Percentiles rank a stretch among this genome's conserved stretches.
These are phyloP conservation scores for Sphaerobolus stellatus DNA, from an alignment of 1,284 basidiomycete species.

Conservation along the genomic window DNA sequence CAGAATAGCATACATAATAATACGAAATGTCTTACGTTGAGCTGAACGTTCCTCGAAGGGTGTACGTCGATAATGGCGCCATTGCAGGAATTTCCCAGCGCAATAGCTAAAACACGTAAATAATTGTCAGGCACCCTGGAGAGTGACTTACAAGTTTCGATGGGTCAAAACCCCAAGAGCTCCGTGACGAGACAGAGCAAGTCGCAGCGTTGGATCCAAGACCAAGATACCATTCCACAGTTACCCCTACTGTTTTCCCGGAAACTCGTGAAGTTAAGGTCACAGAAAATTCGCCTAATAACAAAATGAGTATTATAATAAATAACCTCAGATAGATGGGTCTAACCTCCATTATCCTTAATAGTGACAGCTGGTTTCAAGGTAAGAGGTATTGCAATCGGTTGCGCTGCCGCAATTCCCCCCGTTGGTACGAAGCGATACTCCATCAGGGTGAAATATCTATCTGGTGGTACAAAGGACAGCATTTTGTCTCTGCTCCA, in stretches of 20 bases:
- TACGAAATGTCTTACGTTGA: constrained; percentile 50
- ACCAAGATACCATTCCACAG: constrained; percentile 76
- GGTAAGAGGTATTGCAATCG: constrained; percentile 62
- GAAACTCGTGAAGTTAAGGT: constrained; percentile 68
- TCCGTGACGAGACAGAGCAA: constrained; percentile 62
- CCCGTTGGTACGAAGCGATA: constrained; percentile 65
- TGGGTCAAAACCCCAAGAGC: constrained; percentile 79
- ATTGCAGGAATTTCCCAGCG: constrained; percentile 77
- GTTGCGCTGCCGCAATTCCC: constrained; percentile 33
- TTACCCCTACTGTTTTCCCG: constrained; percentile 65
- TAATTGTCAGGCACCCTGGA: constrained; percentile 5
- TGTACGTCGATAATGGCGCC: constrained; percentile 67
- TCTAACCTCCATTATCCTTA: constrained; percentile 63
- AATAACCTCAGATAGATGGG: constrained; percentile 4
- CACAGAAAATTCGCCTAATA: constrained; percentile 69
- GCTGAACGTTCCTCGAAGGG: constrained; percentile 74
- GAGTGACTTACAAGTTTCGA: constrained; percentile 51
- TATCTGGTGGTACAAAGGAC: constrained; percentile 95
- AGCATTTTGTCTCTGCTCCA: constrained; percentile 80
- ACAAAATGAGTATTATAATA: constrained; percentile 7
- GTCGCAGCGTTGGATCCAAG: constrained; percentile 66
- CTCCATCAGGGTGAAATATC: constrained; percentile 83
- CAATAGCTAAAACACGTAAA: constrained; percentile 46
- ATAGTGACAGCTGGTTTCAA: constrained; percentile 62
- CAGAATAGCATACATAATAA: not conserved